Evolutionary conservation across 2,329 filamentous ascomycete genomes (phyloP).

Genomic region (Berkeleyomyces rouxiae): DNA sequence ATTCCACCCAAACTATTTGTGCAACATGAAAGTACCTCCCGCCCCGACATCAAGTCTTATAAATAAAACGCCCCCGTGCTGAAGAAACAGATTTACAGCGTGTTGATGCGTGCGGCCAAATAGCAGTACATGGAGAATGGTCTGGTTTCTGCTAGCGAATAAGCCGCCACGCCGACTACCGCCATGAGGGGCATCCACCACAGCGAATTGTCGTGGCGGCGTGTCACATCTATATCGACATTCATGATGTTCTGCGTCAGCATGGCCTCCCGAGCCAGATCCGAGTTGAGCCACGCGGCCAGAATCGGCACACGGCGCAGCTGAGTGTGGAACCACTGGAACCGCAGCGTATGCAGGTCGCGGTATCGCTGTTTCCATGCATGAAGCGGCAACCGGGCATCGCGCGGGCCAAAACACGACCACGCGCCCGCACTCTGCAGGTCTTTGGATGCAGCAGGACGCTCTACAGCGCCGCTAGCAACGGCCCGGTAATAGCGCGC

Average conservation of each 20-base stretch:
- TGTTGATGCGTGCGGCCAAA: constrained; percentile 3
- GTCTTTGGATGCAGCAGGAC: background rate
- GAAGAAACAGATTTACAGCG: background rate
- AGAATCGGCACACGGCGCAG: background rate
- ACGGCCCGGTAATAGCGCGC: constrained; percentile 17
- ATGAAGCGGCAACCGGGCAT: background rate
- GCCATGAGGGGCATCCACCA: constrained; percentile 9
- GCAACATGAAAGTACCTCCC: no score
- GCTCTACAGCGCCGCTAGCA: constrained; percentile 11
- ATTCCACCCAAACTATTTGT: no score
- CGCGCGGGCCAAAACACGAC: background rate
- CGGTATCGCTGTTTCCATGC: constrained; percentile 17
- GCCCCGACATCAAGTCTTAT: no score
- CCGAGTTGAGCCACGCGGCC: background rate
- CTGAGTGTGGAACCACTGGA: constrained; percentile 1
- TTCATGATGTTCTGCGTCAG: background rate
- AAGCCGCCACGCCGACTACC: background rate
- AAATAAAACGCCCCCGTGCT: no score
- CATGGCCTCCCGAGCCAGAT: background rate
- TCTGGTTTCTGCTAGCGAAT: background rate
- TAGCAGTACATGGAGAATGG: constrained; percentile 6
- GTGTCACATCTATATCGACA: background rate
- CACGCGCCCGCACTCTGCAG: constrained; percentile 14
- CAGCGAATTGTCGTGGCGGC: background rate
- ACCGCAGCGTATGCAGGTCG: constrained; percentile 13